These are phyloP conservation scores for Coemansia sp. DNA, from an alignment of 192 early-diverging fungal species.

Conservation along the genomic window DNA sequence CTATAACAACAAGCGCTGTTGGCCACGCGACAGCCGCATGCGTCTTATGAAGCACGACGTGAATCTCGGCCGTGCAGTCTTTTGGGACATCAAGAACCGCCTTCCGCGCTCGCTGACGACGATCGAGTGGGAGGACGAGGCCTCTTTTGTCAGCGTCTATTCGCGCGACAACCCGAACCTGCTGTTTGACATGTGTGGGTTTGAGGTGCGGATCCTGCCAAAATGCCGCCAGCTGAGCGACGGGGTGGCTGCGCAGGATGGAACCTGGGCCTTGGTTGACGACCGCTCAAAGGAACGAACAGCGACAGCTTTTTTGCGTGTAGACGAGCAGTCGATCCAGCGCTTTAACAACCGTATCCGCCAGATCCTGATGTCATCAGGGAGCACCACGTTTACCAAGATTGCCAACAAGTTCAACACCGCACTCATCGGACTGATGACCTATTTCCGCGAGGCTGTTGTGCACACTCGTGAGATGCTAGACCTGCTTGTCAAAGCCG, in stretches of 20 bases:
- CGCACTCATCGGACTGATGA: slow-evolving; percentile 94
- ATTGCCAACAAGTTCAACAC: slow-evolving; percentile 97
- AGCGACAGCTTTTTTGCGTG: slow-evolving; percentile 95
- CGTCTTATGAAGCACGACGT: slow-evolving; percentile 99
- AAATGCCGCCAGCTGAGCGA: slow-evolving; percentile 87
- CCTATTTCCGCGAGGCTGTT: slow-evolving; percentile 97
- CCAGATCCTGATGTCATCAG: slow-evolving; percentile 97
- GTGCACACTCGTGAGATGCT: slow-evolving; percentile 96
- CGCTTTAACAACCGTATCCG: slow-evolving; percentile 95
- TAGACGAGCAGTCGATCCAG: slow-evolving; percentile 91
- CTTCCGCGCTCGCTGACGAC: slow-evolving; percentile 96
- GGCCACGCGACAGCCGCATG: slow-evolving; percentile 99
- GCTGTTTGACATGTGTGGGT: slow-evolving; percentile 88
- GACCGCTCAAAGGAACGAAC: slow-evolving; percentile 98
- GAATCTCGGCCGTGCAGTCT: slow-evolving; percentile 94
- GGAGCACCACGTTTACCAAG: slow-evolving; percentile 97
- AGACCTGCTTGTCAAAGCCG: slow-evolving; percentile 95
- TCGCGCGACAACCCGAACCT: slow-evolving; percentile 97
- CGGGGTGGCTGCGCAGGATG: slow-evolving; percentile 54
- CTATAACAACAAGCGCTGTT: slow-evolving; percentile 98
- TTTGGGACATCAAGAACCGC: slow-evolving; percentile 99
- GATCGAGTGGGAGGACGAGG: slow-evolving; percentile 93
- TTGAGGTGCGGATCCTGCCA: slow-evolving; percentile 95
- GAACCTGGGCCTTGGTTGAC: slow-evolving; percentile 94
- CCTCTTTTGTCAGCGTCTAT: slow-evolving; percentile 92